Evolutionary conservation across 2,329 filamentous ascomycete species (phyloP), one percentile per base, ranked within the genome.

Genomic region (Cladophialophora immunda): DNA sequence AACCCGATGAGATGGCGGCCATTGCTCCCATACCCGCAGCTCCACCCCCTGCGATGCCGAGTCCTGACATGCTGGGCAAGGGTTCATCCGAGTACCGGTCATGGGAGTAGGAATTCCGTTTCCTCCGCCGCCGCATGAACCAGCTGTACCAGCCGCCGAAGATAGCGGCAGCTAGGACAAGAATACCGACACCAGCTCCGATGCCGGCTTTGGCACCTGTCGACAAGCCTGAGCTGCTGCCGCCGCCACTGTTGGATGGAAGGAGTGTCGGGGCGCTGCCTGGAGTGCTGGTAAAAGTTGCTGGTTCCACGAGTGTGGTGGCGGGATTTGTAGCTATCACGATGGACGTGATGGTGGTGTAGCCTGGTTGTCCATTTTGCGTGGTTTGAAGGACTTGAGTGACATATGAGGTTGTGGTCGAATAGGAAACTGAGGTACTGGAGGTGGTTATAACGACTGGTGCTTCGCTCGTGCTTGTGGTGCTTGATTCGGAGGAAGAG

Each of bases 131-230:
- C 45, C 70, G 53, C 68, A 67, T 69, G 41, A 57, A 71, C 71
- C 70, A 72, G 36, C 64, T 66, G 50, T 70, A 73, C 64, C 70
- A 69, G 27, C 62, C 66, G 27, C 71, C 71, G 25, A 73, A 71
- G 29, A 70, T 67, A 30, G 70, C 71, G 11, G 65, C 68, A 19
- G 63, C 69, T 17, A 72, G 50, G 19, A 69, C 70, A 15, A 64
- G 59, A 27, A 72, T 38, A 27, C 66, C 71, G 3, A 73, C 67
- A 22, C 71, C 71, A 29, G 64, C 69, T 13, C 71, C 71, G 54
- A 73, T 73, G 17, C 71, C 71, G 25, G 71, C 70, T 65, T 73
- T 73, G 41, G 71, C 68, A 8, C 71, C 71, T 13, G 71, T 70
- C 3, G 71, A 73, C 17, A 73, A 57, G 9, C 71, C 66, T 36